A percentile compares a stretch with the other conserved stretches of the same genome.
Evolutionary conservation across 345 rosid species (phyloP).

Genomic region (Syzygium aqueum): DNA sequence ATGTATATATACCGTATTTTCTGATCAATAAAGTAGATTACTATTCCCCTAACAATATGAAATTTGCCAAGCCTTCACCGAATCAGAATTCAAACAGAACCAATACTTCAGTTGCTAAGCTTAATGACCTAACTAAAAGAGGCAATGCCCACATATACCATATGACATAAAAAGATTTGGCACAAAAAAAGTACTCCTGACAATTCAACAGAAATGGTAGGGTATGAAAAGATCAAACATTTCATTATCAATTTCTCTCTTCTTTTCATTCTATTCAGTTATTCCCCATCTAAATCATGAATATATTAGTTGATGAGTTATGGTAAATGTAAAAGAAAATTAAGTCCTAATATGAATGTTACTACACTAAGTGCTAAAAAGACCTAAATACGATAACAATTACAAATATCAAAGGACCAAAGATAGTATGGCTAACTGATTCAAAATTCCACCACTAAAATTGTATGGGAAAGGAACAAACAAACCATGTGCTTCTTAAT

Average conservation of each 20-base stretch:
- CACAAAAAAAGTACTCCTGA: neutral
- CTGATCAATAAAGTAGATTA: too few relatives aligned
- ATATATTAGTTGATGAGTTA: neutral
- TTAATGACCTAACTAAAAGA: neutral
- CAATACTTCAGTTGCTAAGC: neutral
- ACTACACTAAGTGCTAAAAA: neutral
- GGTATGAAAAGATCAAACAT: neutral
- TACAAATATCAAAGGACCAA: neutral
- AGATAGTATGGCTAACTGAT: neutral
- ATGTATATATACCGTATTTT: too few relatives aligned
- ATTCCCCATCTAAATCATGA: neutral
- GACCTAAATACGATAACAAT: neutral
- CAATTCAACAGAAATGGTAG: neutral
- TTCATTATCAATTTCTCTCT: neutral
- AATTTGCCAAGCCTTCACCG: neutral
- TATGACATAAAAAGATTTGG: neutral
- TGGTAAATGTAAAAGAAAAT: neutral
- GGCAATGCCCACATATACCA: neutral
- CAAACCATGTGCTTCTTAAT: conserved; percentile 83
- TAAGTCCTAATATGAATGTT: neutral
- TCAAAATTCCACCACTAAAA: neutral
- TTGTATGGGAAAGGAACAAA: neutral
- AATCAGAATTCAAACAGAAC: neutral
- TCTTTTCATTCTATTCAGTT: neutral
- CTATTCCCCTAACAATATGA: too few relatives aligned